These are phyloP conservation scores for Paratinospora sagittata DNA, from an alignment of 164 flowering plant species.

Conservation along the genomic window DNA sequence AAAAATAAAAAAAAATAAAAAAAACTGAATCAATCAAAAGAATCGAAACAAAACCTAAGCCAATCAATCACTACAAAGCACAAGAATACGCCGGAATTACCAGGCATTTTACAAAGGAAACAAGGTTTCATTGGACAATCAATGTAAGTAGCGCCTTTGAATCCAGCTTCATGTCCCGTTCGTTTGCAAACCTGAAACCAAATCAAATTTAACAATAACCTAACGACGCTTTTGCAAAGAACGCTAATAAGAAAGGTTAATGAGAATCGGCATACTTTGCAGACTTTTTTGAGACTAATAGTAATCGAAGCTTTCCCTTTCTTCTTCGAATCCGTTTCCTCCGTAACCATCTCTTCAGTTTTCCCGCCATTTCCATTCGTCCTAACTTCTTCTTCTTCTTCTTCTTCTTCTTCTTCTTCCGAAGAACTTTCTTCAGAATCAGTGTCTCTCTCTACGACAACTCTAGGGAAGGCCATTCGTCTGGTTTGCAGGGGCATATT, in stretches of 20 bases:
- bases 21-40: neutral
- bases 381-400: constrained; percentile 17
- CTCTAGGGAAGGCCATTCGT: constrained; percentile 40
- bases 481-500: constrained; percentile 45
- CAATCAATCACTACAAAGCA: neutral
- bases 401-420: constrained; percentile 23
- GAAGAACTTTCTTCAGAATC: constrained; percentile 56
- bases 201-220: neutral
- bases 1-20: no score
- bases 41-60: neutral
- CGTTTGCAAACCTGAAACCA: constrained; percentile 67
- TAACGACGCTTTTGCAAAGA: neutral
- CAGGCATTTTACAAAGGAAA: constrained; percentile 88
- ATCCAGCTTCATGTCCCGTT: constrained; percentile 91
- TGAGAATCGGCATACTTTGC: constrained; percentile 49
- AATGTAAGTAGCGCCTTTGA: constrained; percentile 86
- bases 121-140: constrained; percentile 98
- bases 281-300: constrained; percentile 76
- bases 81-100: constrained; percentile 23
- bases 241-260: neutral
- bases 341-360: constrained; percentile 2
- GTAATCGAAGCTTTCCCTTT: constrained; percentile 62
- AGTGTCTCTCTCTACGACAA: constrained; percentile 56
- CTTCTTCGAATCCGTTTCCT: constrained; percentile 24
- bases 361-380: constrained; percentile 7